phyloP scores from a whole-genome alignment of 306 rosid genomes.

The Acacia acuminata region DNA sequence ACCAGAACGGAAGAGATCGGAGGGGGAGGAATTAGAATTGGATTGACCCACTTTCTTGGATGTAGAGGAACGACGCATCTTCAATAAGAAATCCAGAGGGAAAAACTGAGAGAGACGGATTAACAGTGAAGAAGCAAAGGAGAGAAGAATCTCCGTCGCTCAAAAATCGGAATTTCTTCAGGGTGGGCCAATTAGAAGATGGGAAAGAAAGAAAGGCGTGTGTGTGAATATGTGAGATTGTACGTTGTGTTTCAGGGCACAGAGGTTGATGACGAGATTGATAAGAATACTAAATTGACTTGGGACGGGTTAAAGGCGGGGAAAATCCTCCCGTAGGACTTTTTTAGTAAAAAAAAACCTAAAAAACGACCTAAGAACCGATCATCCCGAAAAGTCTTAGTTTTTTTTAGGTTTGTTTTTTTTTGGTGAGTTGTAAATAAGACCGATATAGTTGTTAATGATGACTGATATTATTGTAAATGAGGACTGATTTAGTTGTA shows the following conservation, averaged over 20 bases:
- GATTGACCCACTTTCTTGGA: conserved; percentile 77
- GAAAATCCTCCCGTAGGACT: too few relatives aligned
- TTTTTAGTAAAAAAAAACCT: too few relatives aligned
- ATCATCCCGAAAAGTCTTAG: too few relatives aligned
- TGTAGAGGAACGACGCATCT: conserved; percentile 77
- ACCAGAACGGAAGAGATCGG: conserved; percentile 91
- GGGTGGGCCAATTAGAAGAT: conserved; percentile 20
- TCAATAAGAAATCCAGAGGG: conserved; percentile 49
- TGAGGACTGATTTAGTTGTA: too few relatives aligned
- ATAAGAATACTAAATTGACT: neutral
- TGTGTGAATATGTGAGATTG: neutral
- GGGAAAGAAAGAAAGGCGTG: neutral
- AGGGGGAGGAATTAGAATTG: conserved; percentile 68
- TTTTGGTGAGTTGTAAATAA: too few relatives aligned
- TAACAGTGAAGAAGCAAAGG: conserved; percentile 3
- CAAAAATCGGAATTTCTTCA: neutral
- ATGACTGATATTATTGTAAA: too few relatives aligned
- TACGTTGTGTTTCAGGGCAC: neutral
- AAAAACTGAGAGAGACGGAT: neutral
- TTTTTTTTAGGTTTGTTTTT: too few relatives aligned
- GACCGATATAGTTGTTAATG: too few relatives aligned
- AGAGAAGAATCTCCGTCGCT: conserved; percentile 27
- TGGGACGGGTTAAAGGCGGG: neutral
- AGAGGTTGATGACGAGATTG: conserved; percentile 19
- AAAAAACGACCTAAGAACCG: too few relatives aligned